Base-by-base conservation (phyloP, 2,329 filamentous ascomycete species). In the Boeremia exigua region DNA sequence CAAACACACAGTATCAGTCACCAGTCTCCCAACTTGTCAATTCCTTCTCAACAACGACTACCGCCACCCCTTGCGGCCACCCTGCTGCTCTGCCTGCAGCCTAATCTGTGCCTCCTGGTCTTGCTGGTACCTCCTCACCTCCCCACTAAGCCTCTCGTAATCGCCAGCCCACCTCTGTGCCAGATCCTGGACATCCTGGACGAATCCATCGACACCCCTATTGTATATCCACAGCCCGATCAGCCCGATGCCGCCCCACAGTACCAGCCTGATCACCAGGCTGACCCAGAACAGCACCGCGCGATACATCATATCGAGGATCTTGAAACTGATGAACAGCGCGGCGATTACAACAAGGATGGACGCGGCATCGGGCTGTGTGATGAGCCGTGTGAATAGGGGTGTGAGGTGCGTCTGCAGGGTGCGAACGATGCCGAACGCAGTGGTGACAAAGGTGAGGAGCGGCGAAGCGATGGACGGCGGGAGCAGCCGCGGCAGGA, bases 281-380 rank as follows among this genome's bases (percentile, higher is more conserved):
- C 84, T 80, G 48, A 92, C 84, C 86, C 91, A 92, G 79, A 88
- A 96, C 69, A 92, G 79, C 54, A 96, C 81, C 17, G 91, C 78
- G 57, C 91, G 84, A 58, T 87, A 86, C 15, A 92, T 79, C 78
- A 89, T 88, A 71, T 88, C 83, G 61, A 88, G 77, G 37, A 95
- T 79, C 61, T 85, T 84, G 56, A 88, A 76, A 11, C 81, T 82
- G 53, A 93, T 72, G 70, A 92, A 80, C 47, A 94, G 75, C 51
- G 87, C 77, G 28, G 87, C 63, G 39, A 88, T 76, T 4, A 90
- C 78, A 8, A 87, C 67, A 12, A 80, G 78, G 47, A 88, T 75
- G 9, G 83, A 79, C 42, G 82, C 74, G 51, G 82, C 72, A 66
- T 81, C 79, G 47, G 79, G 79, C 55, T 74, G 63, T 0, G 68